A percentile compares a stretch with the other conserved stretches of the same genome.
These are phyloP conservation scores for Ceratocystis ficicola DNA, from an alignment of 2,329 filamentous ascomycete genomes.

Conservation along the genomic window DNA sequence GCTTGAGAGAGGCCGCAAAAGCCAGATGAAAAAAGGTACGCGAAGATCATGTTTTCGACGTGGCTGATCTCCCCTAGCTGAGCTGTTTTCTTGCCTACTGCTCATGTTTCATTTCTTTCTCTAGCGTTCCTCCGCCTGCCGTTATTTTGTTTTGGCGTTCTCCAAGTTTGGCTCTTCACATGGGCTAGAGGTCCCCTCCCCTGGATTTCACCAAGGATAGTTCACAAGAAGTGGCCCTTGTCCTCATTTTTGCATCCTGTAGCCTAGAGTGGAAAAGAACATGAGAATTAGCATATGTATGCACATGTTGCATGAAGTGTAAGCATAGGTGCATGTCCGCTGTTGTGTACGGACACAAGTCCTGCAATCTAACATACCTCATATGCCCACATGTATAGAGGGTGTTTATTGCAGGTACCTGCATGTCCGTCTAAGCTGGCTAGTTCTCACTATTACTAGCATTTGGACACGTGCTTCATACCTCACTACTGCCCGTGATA, in stretches of 20 bases:
- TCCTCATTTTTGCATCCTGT: neutral
- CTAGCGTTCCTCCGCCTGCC: neutral
- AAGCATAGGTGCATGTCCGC: neutral
- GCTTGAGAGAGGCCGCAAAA: neutral
- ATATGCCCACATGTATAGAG: too few relatives aligned
- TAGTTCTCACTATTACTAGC: too few relatives aligned
- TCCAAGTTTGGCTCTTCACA: neutral
- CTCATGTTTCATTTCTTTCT: constrained; percentile 9
- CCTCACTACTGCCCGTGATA: too few relatives aligned
- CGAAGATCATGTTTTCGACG: constrained; percentile 5
- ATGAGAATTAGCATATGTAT: neutral
- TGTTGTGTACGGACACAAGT: neutral
- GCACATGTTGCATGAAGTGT: neutral
- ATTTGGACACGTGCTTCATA: too few relatives aligned
- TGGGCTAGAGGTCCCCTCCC: neutral
- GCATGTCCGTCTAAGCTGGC: too few relatives aligned
- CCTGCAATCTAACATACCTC: neutral
- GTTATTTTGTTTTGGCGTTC: constrained; percentile 8
- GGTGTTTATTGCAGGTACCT: too few relatives aligned
- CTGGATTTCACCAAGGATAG: neutral
- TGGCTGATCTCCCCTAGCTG: neutral
- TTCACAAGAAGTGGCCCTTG: neutral
- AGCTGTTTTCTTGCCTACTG: constrained; percentile 2
- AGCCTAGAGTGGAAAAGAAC: neutral
- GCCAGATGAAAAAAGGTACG: neutral